phyloP scores from a whole-genome alignment of 1,139 yeast genomes.

The Sugiyamaella neomexicana region DNA sequence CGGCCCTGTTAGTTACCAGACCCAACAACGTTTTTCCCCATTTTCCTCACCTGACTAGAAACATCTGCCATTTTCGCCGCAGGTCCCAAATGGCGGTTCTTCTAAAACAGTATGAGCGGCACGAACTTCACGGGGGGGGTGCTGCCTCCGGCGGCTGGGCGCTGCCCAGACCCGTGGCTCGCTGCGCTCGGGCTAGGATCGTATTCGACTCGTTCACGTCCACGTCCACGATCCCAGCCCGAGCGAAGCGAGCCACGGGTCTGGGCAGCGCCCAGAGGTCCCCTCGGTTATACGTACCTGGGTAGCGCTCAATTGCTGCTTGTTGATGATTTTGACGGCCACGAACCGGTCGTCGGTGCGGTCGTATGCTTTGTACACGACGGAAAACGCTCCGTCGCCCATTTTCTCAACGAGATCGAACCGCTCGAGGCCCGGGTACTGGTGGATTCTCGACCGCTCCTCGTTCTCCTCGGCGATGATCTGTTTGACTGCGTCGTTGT shows the following conservation, averaged over 20 bases:
- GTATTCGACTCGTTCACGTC: too few relatives aligned
- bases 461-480: conserved; percentile 63
- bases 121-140: conserved; percentile 1
- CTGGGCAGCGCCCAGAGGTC: neutral
- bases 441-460: conserved; percentile 43
- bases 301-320: conserved; percentile 54
- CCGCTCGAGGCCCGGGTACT: conserved; percentile 52
- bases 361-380: conserved; percentile 74
- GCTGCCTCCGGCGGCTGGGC: neutral
- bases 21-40: conserved; percentile 14
- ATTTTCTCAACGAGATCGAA: conserved; percentile 49
- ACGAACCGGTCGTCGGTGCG: conserved; percentile 50
- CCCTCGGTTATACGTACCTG: conserved; percentile 39
- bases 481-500: conserved; percentile 56
- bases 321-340: conserved; percentile 84
- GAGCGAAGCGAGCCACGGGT: neutral
- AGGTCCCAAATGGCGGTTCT: conserved; percentile 32
- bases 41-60: conserved; percentile 33
- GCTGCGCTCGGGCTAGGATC: neutral
- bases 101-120: conserved; percentile 20
- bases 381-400: conserved; percentile 82
- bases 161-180: neutral
- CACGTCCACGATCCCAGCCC: neutral
- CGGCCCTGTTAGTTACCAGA: conserved; percentile 14
- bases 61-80: conserved; percentile 35